A percentile compares a stretch with the other conserved stretches of the same genome.
phyloP scores from a whole-genome alignment of 2,329 filamentous ascomycete species.

The Scedosporium boydii region DNA sequence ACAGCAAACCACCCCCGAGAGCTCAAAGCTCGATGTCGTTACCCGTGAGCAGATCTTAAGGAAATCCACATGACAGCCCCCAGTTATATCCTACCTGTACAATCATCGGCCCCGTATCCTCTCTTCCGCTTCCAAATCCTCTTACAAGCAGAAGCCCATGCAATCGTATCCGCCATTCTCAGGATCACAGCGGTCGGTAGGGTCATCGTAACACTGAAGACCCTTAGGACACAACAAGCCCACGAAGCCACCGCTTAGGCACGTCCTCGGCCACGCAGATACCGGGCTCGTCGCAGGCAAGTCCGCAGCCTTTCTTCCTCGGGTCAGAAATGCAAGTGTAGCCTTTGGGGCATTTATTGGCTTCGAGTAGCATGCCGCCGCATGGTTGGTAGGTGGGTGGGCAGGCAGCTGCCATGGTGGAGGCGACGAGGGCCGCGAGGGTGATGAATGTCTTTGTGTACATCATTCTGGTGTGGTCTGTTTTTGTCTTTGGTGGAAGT shows the following conservation, averaged over 20 bases:
- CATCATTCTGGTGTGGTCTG: background rate
- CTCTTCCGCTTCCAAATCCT: too few relatives aligned
- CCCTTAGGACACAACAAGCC: slow-evolving; percentile 9
- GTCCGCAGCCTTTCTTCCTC: slow-evolving; percentile 10
- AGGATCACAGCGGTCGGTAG: slow-evolving; percentile 12
- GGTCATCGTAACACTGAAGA: slow-evolving; percentile 10
- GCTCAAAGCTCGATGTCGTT: too few relatives aligned
- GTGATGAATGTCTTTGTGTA: background rate
- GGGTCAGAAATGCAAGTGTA: slow-evolving; percentile 13
- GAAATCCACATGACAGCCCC: background rate
- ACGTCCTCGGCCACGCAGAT: slow-evolving; percentile 12
- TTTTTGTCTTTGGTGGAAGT: background rate
- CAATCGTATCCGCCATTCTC: slow-evolving; percentile 11
- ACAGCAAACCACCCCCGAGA: too few relatives aligned
- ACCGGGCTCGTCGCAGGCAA: slow-evolving; percentile 13
- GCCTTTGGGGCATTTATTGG: slow-evolving; percentile 8
- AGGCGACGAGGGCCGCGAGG: background rate
- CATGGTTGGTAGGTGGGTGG: slow-evolving; percentile 10
- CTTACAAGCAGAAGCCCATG: slow-evolving; percentile 10
- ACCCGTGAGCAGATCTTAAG: too few relatives aligned
- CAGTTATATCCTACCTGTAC: background rate
- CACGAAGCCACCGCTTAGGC: slow-evolving; percentile 9
- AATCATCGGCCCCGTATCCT: background rate
- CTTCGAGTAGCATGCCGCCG: slow-evolving; percentile 10
- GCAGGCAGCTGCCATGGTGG: background rate